Evolutionary conservation across 495 filamentous ascomycete species (phyloP).

Genomic region (Hyaloscypha bicolor): DNA sequence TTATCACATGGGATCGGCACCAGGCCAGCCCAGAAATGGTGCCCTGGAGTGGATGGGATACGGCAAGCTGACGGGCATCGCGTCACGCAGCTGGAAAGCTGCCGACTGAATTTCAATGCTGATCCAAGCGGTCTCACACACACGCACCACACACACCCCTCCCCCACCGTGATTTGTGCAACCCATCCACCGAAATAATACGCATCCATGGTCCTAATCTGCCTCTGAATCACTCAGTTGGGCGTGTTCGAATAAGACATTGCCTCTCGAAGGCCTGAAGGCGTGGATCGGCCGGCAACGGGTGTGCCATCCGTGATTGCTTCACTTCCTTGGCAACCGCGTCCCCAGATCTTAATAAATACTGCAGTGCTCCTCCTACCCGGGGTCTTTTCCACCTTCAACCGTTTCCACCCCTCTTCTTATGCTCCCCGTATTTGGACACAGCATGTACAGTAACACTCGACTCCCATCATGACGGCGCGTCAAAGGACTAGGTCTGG

Average conservation of each 20-base stretch:
- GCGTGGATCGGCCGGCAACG: not conserved
- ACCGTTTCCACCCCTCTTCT: not conserved
- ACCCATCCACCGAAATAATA: not conserved
- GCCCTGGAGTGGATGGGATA: too few relatives aligned
- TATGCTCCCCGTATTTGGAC: not conserved
- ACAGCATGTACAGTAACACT: conserved; percentile 8
- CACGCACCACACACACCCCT: too few relatives aligned
- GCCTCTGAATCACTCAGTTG: not conserved
- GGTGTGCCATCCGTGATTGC: not conserved
- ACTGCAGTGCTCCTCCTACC: not conserved
- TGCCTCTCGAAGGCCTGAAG: not conserved
- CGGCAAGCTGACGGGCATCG: not conserved
- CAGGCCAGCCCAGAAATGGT: too few relatives aligned
- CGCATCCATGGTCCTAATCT: not conserved
- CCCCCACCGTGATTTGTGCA: conserved; percentile 3
- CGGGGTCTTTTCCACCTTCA: not conserved
- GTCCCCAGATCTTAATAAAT: not conserved
- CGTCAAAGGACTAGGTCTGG: conserved; percentile 13
- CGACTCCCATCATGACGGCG: conserved; percentile 3
- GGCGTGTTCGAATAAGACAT: not conserved
- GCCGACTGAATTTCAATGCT: not conserved
- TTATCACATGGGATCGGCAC: not conserved
- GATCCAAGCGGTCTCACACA: not conserved
- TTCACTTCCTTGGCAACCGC: not conserved
- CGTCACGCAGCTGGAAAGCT: not conserved